Evolutionary conservation across 164 flowering plant species (phyloP).

Genomic region (Euptelea pleiosperma): DNA sequence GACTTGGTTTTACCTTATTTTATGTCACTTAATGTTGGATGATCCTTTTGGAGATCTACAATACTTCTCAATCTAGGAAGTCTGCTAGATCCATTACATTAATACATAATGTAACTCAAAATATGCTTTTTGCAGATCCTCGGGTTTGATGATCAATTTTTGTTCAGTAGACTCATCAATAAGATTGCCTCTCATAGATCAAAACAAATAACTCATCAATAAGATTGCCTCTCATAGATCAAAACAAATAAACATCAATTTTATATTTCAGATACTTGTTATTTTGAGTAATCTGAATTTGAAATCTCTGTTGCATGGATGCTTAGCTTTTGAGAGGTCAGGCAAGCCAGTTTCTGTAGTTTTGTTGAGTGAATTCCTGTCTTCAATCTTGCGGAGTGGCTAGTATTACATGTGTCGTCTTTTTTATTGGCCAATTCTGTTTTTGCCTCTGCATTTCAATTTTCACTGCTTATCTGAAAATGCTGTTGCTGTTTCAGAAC

Average conservation of each 20-base stretch:
- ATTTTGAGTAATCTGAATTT: neutral
- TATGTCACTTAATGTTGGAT: too few species aligned
- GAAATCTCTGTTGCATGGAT: neutral
- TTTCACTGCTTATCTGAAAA: slow-evolving; percentile 1
- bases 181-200: neutral
- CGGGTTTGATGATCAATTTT: too few species aligned
- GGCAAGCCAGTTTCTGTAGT: neutral
- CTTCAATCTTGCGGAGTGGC: neutral
- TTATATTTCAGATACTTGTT: neutral
- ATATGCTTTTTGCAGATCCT: too few species aligned
- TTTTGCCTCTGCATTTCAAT: neutral
- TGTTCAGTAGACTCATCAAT: too few species aligned
- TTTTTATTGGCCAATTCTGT: neutral
- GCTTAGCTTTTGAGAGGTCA: neutral
- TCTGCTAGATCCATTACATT: too few species aligned
- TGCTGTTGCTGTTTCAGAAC: slow-evolving; percentile 50
- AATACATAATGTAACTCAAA: too few species aligned
- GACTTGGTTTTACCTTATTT: too few species aligned
- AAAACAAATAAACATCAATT: neutral
- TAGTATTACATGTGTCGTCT: neutral
- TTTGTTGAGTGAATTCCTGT: neutral
- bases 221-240: neutral
- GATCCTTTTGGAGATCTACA: too few species aligned
- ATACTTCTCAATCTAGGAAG: too few species aligned
- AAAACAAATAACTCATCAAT: neutral